Percentiles rank a stretch among this genome's conserved stretches.
Conservation (phyloP, 805 yeast genomes). For the Nakazawaea sp. region DNA sequence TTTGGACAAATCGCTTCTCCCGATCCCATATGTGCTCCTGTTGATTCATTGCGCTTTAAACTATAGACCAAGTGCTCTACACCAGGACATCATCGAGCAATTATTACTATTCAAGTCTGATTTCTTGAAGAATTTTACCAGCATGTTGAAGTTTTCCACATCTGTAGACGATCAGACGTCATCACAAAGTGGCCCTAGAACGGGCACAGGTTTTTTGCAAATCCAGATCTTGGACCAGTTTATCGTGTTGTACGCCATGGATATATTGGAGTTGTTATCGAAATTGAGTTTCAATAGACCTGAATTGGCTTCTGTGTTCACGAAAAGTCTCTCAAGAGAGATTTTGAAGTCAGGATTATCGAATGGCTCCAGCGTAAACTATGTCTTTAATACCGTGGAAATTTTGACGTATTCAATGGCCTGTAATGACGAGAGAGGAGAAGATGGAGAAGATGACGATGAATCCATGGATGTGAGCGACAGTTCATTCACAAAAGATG, state of each 20-base stretch:
- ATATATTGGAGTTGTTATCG: slow-evolving; percentile 44
- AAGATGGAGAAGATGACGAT: slow-evolving; percentile 8
- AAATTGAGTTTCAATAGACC: slow-evolving; percentile 15
- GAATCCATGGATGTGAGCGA: neutral
- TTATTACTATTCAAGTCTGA: slow-evolving; percentile 20
- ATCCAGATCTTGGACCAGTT: slow-evolving; percentile 42
- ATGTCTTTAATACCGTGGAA: slow-evolving; percentile 46
- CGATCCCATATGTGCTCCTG: slow-evolving; percentile 57
- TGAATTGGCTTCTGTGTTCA: slow-evolving; percentile 21
- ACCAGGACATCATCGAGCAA: slow-evolving; percentile 26
- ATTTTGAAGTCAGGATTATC: slow-evolving; percentile 37
- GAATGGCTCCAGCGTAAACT: slow-evolving; percentile 43
- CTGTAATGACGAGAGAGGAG: slow-evolving; percentile 12
- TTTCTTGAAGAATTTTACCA: slow-evolving; percentile 17
- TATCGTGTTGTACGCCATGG: slow-evolving; percentile 43
- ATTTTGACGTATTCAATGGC: slow-evolving; percentile 38
- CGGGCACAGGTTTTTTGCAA: slow-evolving; percentile 30
- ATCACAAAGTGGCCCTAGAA: neutral
- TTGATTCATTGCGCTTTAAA: slow-evolving; percentile 46
- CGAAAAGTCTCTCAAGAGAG: slow-evolving; percentile 24
- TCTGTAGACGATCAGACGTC: slow-evolving; percentile 8
- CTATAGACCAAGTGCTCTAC: slow-evolving; percentile 60
- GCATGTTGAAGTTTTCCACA: slow-evolving; percentile 18
- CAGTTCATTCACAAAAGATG: slow-evolving; percentile 10
- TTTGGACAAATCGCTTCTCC: slow-evolving; percentile 18